Base-by-base conservation (phyloP, 768 basidiomycete genomes). In the Mycena polygramma region DNA sequence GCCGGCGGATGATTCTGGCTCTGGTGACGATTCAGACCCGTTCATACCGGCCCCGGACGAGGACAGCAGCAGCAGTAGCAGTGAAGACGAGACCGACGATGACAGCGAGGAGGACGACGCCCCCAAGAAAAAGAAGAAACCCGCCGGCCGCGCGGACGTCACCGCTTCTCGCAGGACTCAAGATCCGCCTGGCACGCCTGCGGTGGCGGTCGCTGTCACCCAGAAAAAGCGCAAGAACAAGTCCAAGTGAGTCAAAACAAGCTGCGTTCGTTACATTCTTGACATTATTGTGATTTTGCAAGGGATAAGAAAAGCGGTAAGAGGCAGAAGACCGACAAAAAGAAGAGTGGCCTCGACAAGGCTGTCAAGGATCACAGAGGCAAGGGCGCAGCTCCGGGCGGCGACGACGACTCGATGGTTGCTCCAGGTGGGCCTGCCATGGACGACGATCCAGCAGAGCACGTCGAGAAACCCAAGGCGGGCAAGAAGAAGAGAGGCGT, bases 281-380 rank as follows among this genome's bases (percentile, higher is more conserved):
- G 30, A 6, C 2, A 30, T 6, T 30, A 30, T 30, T 30, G 30
- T 30, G 30, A 30, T 30, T 30, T 2, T 6, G 30, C n/a, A 49
- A 39, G 46, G 22, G 22, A 26, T 7, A 7, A 39, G 48, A 13
- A 41, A 22, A 22, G 2, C 30, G 22, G 0, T 52, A 59, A 46
- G 43, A 46, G 45, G n/a, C 19, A 14, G 24, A 59, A 59, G 58
- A 4, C 30, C 41, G 17, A 35, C 10, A 22, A 14, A 10, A 59
- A 59, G 41, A 57, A 46, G 53, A 48, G 46, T 15, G 64, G 55
- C 4, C 35, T 66, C 41, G 5, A 63, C 63, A n/a, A 39, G 51
- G 46, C n/a, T 10, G 9, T 11, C 8, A 20, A 24, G 22, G 41
- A 41, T 41, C 41, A 15, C 41, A 41, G 41, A 41, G n/a, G 22